A percentile compares a stretch with the other conserved stretches of the same genome.
Evolutionary conservation across 768 basidiomycete species (phyloP).

Genomic region (Glaciozyma martinii): DNA sequence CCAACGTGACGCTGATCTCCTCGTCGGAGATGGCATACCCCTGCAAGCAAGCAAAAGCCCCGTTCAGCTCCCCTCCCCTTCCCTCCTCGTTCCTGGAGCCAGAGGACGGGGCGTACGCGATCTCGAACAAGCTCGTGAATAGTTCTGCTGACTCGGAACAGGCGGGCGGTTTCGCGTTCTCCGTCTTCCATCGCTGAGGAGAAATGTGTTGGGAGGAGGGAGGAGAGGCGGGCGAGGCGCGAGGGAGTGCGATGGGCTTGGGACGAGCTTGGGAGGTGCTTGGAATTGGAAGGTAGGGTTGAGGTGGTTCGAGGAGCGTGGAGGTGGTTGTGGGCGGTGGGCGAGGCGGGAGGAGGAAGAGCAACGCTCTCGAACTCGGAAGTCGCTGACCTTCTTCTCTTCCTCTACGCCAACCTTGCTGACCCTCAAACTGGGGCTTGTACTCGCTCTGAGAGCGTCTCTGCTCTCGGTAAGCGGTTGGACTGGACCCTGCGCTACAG

Average conservation of each 20-base stretch:
- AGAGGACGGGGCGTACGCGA: constrained; percentile 51
- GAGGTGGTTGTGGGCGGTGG: too few species aligned
- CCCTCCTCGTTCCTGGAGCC: background rate
- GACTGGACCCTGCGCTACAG: too few species aligned
- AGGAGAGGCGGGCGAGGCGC: background rate
- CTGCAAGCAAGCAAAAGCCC: constrained; percentile 44
- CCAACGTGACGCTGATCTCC: constrained; percentile 80
- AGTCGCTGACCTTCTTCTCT: background rate
- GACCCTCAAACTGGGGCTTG: background rate
- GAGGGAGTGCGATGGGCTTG: background rate
- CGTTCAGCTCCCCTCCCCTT: background rate
- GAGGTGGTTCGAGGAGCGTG: too few species aligned
- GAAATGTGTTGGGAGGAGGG: background rate
- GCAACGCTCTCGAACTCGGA: too few species aligned
- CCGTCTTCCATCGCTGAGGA: constrained; percentile 13
- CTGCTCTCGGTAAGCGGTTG: too few species aligned
- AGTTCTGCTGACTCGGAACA: constrained; percentile 94
- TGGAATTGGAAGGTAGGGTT: too few species aligned
- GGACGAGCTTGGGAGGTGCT: too few species aligned
- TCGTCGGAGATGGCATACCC: constrained; percentile 90
- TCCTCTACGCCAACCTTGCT: background rate
- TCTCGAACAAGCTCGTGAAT: constrained; percentile 94
- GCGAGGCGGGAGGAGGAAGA: too few species aligned
- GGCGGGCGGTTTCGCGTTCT: constrained; percentile 48
- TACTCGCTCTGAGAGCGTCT: too few species aligned